Evolutionary conservation across 2,329 filamentous ascomycete species (phyloP).

Genomic region (Leptographium radiaticola): DNA sequence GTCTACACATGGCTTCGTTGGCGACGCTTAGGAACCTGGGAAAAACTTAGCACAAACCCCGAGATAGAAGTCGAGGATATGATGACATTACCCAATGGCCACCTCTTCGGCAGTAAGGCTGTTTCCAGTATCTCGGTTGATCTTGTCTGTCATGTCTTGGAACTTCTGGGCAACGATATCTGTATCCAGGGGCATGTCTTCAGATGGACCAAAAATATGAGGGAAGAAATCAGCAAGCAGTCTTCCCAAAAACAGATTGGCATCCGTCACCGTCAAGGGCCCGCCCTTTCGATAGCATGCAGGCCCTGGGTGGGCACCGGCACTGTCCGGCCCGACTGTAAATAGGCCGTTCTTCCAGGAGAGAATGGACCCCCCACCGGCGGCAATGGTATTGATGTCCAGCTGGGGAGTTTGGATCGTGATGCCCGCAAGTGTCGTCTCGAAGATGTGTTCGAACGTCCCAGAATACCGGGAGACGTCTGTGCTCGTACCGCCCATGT

Average conservation of each 20-base stretch:
- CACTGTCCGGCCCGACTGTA: conserved; percentile 55
- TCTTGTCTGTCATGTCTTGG: not conserved
- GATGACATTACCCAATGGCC: not conserved
- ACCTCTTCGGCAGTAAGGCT: not conserved
- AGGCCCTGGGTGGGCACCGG: conserved; percentile 68
- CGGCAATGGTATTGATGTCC: conserved; percentile 87
- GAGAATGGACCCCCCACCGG: conserved; percentile 55
- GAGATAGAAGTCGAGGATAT: too few species aligned
- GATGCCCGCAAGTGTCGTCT: conserved; percentile 60
- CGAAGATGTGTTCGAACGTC: conserved; percentile 54
- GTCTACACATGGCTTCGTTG: conserved; percentile 57
- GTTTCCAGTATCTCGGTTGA: not conserved
- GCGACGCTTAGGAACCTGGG: conserved; percentile 58
- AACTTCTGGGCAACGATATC: not conserved
- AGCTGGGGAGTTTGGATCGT: conserved; percentile 84
- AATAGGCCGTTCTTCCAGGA: conserved; percentile 57
- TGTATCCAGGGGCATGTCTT: conserved; percentile 34
- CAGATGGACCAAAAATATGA: conserved; percentile 53
- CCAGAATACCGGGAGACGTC: conserved; percentile 79
- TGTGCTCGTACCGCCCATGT: conserved; percentile 73
- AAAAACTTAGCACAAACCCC: too few species aligned
- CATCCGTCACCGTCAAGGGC: conserved; percentile 54
- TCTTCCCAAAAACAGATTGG: conserved; percentile 50
- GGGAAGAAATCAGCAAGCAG: conserved; percentile 46
- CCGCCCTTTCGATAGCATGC: conserved; percentile 55